These are phyloP conservation scores for Globisporangium spinosum DNA, from an alignment of 352 stramenopile species.

Conservation along the genomic window DNA sequence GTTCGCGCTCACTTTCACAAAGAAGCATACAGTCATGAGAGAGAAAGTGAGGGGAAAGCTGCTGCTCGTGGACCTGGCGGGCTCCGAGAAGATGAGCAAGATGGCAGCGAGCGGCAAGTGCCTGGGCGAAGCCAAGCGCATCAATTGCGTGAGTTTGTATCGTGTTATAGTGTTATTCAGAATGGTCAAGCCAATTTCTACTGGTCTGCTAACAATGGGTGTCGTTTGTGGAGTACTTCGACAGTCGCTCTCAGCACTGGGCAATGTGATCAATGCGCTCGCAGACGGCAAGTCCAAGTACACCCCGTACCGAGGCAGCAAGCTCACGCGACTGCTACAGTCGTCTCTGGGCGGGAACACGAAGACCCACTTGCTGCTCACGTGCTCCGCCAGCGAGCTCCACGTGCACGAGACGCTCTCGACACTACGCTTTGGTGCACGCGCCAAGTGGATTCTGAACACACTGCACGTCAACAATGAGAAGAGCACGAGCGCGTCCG, in stretches of 20 bases:
- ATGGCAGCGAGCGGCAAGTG: constrained; percentile 40
- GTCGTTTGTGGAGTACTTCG: not conserved
- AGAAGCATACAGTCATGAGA: constrained; percentile 16
- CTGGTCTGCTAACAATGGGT: not conserved
- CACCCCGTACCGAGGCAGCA: constrained; percentile 85
- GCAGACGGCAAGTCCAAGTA: constrained; percentile 36
- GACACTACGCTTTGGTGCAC: constrained; percentile 88
- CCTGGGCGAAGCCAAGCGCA: constrained; percentile 72
- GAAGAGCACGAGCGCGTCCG: constrained; percentile 10
- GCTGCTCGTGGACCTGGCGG: constrained; percentile 67
- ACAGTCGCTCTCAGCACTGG: constrained; percentile 68
- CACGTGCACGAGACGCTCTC: constrained; percentile 75
- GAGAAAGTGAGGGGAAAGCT: constrained; percentile 26
- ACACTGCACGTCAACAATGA: constrained; percentile 72
- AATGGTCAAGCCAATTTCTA: not conserved
- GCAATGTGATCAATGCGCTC: constrained; percentile 68
- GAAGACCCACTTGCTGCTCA: constrained; percentile 83
- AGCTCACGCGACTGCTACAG: constrained; percentile 87
- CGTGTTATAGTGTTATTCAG: not conserved
- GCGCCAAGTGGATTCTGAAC: constrained; percentile 84
- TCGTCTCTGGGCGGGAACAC: constrained; percentile 84
- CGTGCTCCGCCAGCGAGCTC: constrained; percentile 32
- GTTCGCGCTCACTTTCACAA: constrained; percentile 49
- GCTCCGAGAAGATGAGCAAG: constrained; percentile 63
- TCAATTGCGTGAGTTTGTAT: constrained; percentile 45